Evolutionary conservation across 164 flowering plant species (phyloP).

Genomic region (Vitis amurensis): DNA sequence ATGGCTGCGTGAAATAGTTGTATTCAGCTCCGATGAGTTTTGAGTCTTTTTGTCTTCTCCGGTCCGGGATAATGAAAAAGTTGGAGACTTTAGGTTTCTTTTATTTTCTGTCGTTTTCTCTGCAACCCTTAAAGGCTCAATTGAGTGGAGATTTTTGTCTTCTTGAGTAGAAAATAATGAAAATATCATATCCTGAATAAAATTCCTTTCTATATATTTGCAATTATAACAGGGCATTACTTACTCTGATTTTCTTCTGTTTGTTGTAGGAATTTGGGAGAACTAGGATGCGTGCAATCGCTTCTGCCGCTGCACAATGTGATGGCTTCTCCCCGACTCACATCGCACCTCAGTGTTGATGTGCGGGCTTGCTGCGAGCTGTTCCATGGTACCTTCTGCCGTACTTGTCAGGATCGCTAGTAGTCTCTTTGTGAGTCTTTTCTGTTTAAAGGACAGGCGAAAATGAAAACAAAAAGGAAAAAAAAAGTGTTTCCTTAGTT

Average conservation of each 20-base stretch:
- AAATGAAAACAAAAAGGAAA: background rate
- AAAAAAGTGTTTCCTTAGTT: background rate
- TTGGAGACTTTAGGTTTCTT: no score
- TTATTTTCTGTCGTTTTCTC: no score
- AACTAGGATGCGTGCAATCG: conserved; percentile 67
- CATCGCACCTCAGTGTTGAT: conserved; percentile 63
- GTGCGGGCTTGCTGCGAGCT: conserved; percentile 83
- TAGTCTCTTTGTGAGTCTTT: conserved; percentile 84
- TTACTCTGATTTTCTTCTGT: conserved; percentile 5
- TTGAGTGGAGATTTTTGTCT: background rate
- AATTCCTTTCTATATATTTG: no score
- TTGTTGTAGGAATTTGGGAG: conserved; percentile 59
- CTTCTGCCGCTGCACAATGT: conserved; percentile 60
- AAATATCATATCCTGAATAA: no score
- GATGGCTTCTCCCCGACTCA: conserved; percentile 43
- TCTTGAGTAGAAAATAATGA: no score
- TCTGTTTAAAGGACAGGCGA: conserved; percentile 38
- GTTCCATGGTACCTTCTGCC: conserved; percentile 91
- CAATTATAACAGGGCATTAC: background rate
- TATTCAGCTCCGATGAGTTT: no score
- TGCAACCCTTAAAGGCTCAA: background rate
- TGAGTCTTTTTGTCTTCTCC: no score
- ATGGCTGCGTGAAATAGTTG: background rate
- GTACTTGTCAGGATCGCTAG: conserved; percentile 98
- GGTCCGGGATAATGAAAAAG: no score